These are phyloP conservation scores for Xerocomus minutiporus DNA, from an alignment of 1,284 basidiomycete species.

Conservation along the genomic window DNA sequence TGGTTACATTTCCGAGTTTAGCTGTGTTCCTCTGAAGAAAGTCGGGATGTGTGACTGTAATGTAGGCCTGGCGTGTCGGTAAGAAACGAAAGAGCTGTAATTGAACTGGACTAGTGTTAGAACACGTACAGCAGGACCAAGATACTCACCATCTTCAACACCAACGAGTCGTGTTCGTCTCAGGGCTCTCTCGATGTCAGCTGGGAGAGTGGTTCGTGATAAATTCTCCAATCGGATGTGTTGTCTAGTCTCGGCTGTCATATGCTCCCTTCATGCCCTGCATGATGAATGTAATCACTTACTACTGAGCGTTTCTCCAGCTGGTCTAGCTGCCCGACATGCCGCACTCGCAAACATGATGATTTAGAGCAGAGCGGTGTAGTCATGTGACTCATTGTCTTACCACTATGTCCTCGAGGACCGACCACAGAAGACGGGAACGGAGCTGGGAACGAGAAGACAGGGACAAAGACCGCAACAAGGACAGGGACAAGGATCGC, in stretches of 20 bases:
- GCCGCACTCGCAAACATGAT: conserved; percentile 19
- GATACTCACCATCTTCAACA: conserved; percentile 46
- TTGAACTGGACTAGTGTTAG: conserved; percentile 41
- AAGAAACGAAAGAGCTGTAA: conserved; percentile 57
- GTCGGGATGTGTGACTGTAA: conserved; percentile 48
- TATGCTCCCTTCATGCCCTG: conserved; percentile 8
- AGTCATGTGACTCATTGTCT: conserved; percentile 29
- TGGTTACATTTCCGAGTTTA: conserved; percentile 37
- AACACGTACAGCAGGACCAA: conserved; percentile 1
- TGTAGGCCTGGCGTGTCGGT: conserved; percentile 52
- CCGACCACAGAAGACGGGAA: conserved; percentile 58
- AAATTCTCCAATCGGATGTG: conserved; percentile 48
- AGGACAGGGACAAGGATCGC: conserved; percentile 29
- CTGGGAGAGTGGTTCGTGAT: conserved; percentile 48
- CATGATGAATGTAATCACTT: conserved; percentile 6
- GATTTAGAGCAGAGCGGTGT: conserved; percentile 3
- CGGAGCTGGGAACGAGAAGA: conserved; percentile 65
- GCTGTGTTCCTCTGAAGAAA: conserved; percentile 41
- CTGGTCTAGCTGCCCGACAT: conserved; percentile 13
- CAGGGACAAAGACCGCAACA: conserved; percentile 41
- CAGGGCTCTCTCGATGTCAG: conserved; percentile 53
- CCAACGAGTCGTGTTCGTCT: conserved; percentile 46
- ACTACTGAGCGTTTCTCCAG: conserved; percentile 17
- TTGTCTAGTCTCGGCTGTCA: conserved; percentile 24
- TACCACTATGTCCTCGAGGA: conserved; percentile 45